Conservation (phyloP, 352 stramenopile species). For the Pythium plurisporium region DNA sequence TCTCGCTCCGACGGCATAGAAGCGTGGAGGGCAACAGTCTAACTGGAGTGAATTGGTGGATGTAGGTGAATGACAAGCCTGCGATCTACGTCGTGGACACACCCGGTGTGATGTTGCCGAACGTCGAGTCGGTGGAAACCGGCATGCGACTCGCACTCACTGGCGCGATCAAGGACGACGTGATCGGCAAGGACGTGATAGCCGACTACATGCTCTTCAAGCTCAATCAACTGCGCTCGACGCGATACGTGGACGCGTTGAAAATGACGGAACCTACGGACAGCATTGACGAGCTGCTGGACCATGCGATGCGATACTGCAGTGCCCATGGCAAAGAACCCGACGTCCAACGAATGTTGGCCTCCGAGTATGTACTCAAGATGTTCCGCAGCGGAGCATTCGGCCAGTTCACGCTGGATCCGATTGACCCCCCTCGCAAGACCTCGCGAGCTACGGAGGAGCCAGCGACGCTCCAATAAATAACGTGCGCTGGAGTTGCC, state of each 20-base stretch:
- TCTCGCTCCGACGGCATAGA: too few species aligned
- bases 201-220: constrained; percentile 88
- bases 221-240: constrained; percentile 77
- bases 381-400: constrained; percentile 76
- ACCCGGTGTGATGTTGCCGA: constrained; percentile 85
- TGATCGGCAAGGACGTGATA: constrained; percentile 82
- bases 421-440: constrained; percentile 23
- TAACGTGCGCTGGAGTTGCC: too few species aligned
- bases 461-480: too few species aligned
- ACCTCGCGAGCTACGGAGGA: not conserved
- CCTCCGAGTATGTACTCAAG: constrained; percentile 63
- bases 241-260: constrained; percentile 73
- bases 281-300: constrained; percentile 65
- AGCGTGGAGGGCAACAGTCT: not conserved
- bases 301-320: constrained; percentile 55
- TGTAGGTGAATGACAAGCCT: constrained; percentile 75
- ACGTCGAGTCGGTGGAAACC: constrained; percentile 71
- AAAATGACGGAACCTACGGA: constrained; percentile 64
- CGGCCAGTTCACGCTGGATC: constrained; percentile 81
- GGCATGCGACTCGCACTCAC: constrained; percentile 83
- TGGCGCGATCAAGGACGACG: constrained; percentile 83
- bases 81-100: constrained; percentile 89
- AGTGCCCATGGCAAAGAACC: constrained; percentile 74
- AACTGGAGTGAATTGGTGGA: too few species aligned
- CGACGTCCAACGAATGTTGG: constrained; percentile 61